Evolutionary conservation across 1,139 yeast species (phyloP).

Genomic region (Pichia cactophila): DNA sequence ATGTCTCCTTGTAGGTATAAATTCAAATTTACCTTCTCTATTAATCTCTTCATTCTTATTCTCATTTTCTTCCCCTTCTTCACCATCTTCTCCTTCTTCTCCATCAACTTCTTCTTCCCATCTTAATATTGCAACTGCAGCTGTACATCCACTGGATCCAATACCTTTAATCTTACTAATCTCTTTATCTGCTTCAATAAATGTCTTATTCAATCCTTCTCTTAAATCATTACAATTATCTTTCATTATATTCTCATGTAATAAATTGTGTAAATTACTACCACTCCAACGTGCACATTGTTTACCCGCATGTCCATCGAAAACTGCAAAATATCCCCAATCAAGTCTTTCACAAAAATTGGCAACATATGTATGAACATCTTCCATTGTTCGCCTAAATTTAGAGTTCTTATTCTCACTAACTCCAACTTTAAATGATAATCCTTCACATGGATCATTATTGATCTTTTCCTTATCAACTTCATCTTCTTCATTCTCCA

Average conservation of each 20-base stretch:
- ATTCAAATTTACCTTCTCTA: conserved; percentile 32
- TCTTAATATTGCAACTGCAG: conserved; percentile 84
- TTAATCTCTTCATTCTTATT: conserved; percentile 20
- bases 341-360: conserved; percentile 84
- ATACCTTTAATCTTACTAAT: conserved; percentile 47
- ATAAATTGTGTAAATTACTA: conserved; percentile 63
- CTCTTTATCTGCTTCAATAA: conserved; percentile 65
- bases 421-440: conserved; percentile 73
- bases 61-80: neutral
- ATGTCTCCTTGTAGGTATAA: conserved; percentile 40
- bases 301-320: conserved; percentile 97
- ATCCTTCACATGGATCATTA: conserved; percentile 26
- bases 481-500: neutral
- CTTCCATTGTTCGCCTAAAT: conserved; percentile 90
- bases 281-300: conserved; percentile 96
- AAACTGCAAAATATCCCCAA: conserved; percentile 93
- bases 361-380: conserved; percentile 88
- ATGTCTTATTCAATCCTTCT: conserved; percentile 51
- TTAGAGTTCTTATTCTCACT: conserved; percentile 79
- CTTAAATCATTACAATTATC: conserved; percentile 39
- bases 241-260: conserved; percentile 44
- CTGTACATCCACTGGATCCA: conserved; percentile 85
- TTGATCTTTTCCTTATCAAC: neutral
- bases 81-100: conserved; percentile 1
- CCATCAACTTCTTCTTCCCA: conserved; percentile 60